Base-by-base conservation (phyloP, 768 basidiomycete species). In the Termitomyces sp. region DNA sequence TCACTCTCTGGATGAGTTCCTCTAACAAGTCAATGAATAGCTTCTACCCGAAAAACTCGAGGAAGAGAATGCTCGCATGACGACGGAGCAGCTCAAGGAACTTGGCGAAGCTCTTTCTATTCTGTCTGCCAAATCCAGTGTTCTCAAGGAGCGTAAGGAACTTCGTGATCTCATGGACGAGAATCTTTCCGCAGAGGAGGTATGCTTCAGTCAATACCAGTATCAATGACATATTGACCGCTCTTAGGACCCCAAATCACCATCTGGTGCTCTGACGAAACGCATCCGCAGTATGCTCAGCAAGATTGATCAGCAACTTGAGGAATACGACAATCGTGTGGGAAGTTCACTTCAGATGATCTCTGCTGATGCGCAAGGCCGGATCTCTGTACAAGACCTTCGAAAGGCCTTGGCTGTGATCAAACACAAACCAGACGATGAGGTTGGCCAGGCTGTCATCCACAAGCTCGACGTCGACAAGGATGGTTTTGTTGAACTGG, bases 401-500 rank as follows among this genome's bases (percentile, higher is more conserved):
- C 82, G 93, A 70, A 92, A 91, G 64, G 96, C 94, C 18, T 75
- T 98, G 52, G 82, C 86, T 52, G 93, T 97, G 50, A 98, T 98
- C 76, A 89, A 90, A 72, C 97, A 98, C 71, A 84, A 78, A 64
- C 96, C 95, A 4, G 88, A 92, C 53, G 91, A 95, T 52, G 89
- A 94, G 57, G 86, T 92, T 15, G 91, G 92, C 22, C 84, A 88
- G 56, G 85, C 83, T 20, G 86, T 99, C 48, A 84, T 95, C 50
- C 85, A 92, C 66, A 98, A 98, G 71, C 74, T 98, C 64, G 97
- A 99, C 67, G 89, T 92, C 10, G 96, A 98, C 72, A 85, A 91
- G 70, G 96, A 98, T 66, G 95, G 96, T 0, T 96, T 85, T 65
- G 94, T 98, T 23, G 92, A 95, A 67, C 79, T 98, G 43, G 92